Evolutionary conservation across 345 rosid genomes (phyloP), one percentile per base, ranked within the genome.

Genomic region (Stellera chamaejasme): DNA sequence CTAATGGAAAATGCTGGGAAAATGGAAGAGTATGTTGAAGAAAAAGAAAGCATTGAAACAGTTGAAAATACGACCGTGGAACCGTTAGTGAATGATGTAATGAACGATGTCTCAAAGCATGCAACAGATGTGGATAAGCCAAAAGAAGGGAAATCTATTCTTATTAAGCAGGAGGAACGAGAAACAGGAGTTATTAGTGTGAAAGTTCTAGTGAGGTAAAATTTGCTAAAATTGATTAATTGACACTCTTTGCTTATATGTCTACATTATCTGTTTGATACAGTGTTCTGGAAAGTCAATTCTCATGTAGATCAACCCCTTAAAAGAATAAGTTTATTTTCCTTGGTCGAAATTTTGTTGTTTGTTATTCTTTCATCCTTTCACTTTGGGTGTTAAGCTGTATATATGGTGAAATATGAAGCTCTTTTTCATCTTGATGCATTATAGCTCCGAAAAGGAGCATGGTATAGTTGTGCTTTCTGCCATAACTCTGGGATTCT

Each of bases 1-100:
- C 82, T 89, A 32, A 89, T 93, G 97, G 97, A 93, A 82, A 89
- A 93, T 82, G 99, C 99, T 5, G 99, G 99, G 25, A 93, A 93
- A 78, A 84, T 93, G 82, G 99, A 93, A 80, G 97, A 93, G 46
- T 84, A 81, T 66, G 82, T 53, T 16, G 99, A 84, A 66, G 99
- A 83, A 69, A 75, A 71, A 61, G 87, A 69, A 63, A 80, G 72
- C 62, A 77, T 62, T 49, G 78, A 83, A 59, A 62, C 61, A 26
- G 63, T 48, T 55, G 94, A 84, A 65, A 52, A 65, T 49, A 63
- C 69, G 42, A 64, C 70, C 52, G 61, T 76, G 54, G 79, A 77
- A 72, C 71, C 81, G 61, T 72, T 72, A 6, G 77, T 75, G 54
- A 89, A 82, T 74, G 99, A 96, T 46, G 72, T 57, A 51, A 60